Evolutionary conservation across 441 rosid genomes (phyloP).

Genomic region (Manihot esculenta): DNA sequence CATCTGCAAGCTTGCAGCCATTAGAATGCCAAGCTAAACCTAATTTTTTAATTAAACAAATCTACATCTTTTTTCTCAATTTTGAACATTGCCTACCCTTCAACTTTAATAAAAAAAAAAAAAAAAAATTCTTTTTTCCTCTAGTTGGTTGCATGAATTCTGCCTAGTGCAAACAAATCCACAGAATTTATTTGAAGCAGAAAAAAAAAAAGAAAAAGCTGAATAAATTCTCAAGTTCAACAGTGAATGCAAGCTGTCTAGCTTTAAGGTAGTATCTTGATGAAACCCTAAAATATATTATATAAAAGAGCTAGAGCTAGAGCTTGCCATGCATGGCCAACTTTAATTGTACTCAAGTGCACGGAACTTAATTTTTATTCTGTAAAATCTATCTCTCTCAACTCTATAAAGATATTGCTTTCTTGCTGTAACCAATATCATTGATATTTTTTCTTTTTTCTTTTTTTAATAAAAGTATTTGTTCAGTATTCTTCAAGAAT

Average conservation of each 20-base stretch:
- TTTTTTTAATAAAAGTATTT: not conserved
- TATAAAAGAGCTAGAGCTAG: no score
- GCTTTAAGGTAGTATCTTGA: conserved; percentile 22
- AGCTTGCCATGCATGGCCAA: not conserved
- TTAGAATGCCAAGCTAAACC: not conserved
- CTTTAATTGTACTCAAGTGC: conserved; percentile 12
- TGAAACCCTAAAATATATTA: not conserved
- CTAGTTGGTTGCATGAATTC: not conserved
- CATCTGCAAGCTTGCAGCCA: not conserved
- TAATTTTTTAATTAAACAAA: not conserved
- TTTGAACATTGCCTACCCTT: no score
- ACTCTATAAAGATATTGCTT: not conserved
- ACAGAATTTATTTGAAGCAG: not conserved
- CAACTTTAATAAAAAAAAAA: no score
- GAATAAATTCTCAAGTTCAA: not conserved
- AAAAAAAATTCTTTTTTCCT: not conserved
- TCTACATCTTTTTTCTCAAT: no score
- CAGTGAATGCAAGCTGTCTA: conserved; percentile 24
- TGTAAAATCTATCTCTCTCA: not conserved
- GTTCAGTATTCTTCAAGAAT: not conserved
- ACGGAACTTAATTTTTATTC: conserved; percentile 10
- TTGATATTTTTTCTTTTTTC: not conserved
- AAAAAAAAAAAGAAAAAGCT: no score
- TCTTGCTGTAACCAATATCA: conserved; percentile 12
- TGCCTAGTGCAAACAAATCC: not conserved